Percentiles rank a stretch among this genome's conserved stretches.
Evolutionary conservation across 169 alveolate genomes (phyloP).

Genomic region (Cryptosporidium sp.): DNA sequence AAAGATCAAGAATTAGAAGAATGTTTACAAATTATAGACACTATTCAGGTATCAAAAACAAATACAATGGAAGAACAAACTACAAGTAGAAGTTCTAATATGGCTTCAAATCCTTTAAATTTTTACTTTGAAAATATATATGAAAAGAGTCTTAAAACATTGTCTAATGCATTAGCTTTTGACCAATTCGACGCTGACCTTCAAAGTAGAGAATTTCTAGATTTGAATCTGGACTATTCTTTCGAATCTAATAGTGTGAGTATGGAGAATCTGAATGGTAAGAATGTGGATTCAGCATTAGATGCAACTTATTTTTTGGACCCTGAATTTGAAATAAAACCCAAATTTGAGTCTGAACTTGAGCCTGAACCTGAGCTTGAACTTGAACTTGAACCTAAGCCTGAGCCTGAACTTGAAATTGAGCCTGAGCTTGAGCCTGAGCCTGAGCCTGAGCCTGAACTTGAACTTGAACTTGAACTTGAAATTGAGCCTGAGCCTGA

Average conservation of each 20-base stretch:
- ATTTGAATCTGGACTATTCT: neutral
- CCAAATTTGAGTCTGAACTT: neutral
- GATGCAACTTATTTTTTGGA: neutral
- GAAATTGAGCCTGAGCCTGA: neutral
- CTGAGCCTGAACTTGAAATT: neutral
- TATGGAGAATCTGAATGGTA: neutral
- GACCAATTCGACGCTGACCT: neutral
- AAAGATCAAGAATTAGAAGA: constrained; percentile 23
- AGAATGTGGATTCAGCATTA: neutral
- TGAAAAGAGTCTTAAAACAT: neutral
- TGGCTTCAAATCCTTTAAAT: constrained; percentile 8
- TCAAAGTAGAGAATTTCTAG: neutral
- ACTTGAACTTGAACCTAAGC: neutral
- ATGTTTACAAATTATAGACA: neutral
- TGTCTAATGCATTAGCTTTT: constrained; percentile 1
- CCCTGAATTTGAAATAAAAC: neutral
- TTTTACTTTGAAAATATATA: constrained; percentile 33
- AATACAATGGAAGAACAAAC: neutral
- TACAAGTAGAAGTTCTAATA: neutral
- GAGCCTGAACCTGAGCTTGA: neutral
- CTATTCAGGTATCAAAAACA: neutral
- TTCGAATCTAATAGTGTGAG: neutral
- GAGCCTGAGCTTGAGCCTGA: neutral
- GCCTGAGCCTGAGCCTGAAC: neutral
- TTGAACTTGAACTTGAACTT: neutral